Evolutionary conservation across 2,329 filamentous ascomycete genomes (phyloP).

Genomic region (Didymella glomerata): DNA sequence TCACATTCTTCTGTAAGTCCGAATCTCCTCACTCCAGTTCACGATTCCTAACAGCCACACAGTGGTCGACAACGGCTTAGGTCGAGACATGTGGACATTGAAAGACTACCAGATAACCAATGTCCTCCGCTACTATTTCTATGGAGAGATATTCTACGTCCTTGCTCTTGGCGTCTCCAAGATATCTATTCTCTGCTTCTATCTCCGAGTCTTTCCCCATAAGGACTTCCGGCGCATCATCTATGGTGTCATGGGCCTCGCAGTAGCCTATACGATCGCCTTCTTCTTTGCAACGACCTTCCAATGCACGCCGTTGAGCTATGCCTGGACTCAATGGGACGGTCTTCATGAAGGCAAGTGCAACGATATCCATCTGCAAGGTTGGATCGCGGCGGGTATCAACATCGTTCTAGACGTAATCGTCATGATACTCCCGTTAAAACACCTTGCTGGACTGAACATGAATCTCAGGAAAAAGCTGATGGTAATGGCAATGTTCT

Average conservation of each 20-base stretch:
- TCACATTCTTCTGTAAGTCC: conserved; percentile 25
- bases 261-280: conserved; percentile 43
- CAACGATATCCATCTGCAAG: conserved; percentile 46
- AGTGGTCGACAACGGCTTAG: conserved; percentile 52
- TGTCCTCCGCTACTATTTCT: conserved; percentile 48
- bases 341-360: conserved; percentile 38
- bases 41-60: conserved; percentile 29
- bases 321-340: conserved; percentile 57
- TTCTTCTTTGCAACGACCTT: conserved; percentile 61
- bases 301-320: conserved; percentile 59
- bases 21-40: not conserved
- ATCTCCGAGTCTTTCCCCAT: conserved; percentile 46
- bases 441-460: conserved; percentile 41
- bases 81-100: conserved; percentile 63
- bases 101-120: conserved; percentile 51
- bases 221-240: conserved; percentile 36
- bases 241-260: conserved; percentile 40
- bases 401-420: conserved; percentile 44
- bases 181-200: conserved; percentile 49
- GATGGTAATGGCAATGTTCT: conserved; percentile 50
- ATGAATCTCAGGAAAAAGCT: conserved; percentile 47
- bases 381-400: conserved; percentile 41
- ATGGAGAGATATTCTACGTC: conserved; percentile 49
- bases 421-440: conserved; percentile 46
- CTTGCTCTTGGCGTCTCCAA: conserved; percentile 40